Evolutionary conservation across 2,329 filamentous ascomycete genomes (phyloP), one percentile per base, ranked within the genome.

Genomic region (Periconia digitata): DNA sequence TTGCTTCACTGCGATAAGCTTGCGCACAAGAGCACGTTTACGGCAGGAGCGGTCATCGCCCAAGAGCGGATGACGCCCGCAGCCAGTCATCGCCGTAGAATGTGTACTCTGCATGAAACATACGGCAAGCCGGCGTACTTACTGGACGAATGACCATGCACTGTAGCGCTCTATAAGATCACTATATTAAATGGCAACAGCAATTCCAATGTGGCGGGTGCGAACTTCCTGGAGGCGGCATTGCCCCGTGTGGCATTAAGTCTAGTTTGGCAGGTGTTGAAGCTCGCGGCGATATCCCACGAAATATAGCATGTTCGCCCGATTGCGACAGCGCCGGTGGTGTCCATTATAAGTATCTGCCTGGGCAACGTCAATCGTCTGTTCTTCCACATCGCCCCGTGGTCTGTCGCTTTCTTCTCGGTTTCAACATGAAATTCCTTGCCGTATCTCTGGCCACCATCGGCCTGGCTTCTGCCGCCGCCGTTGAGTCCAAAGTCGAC

Each of bases 401-500:
- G 29, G 35, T 45, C 46, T 44, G 45, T 36, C 23, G 3, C 44
- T 39, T 50, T 37, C 50, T 37, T 35, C 48, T 50, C 45, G 44
- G 23, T 45, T 29, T 43, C 43, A 51, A 34, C 50, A 71, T 71
- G 67, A 69, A 66, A 62, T 52, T 69, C 42, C 55, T 67, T 44
- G 50, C 55, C 41, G 41, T 63, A 34, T 49, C 56, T 35, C 56
- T 70, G 47, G 64, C 68, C 40, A 65, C 61, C 32, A 42, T 66
- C 20, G 62, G 66, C 47, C 56, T 70, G 41, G 63, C 49, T 16
- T 70, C 66, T 44, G 67, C 67, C 10, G 64, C 61, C 29, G 59
- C 65, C 8, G 64, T 69, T 32, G 47, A 62, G 12, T 61, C 54
- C 38, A 62, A 58, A 32, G 54, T 66, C 53, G 63, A 51, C 54